Conservation (phyloP, 441 rosid genomes). For the Daphne laureola region DNA sequence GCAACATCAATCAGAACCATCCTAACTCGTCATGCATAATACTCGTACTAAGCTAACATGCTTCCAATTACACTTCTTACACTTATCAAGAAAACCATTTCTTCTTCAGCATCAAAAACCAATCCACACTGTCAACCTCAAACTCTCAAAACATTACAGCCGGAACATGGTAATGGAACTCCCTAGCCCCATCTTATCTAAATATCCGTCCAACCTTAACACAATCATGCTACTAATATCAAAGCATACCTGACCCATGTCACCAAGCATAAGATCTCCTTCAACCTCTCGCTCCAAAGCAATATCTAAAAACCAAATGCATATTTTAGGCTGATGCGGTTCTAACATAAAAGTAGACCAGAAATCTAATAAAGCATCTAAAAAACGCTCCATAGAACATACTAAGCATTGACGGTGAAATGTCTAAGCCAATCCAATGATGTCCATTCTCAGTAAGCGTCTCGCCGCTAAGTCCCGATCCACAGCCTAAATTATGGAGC, state of each 20-base stretch:
- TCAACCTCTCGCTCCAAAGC: constrained; percentile 83
- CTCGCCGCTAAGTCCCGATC: constrained; percentile 91
- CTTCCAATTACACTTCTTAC: too few species aligned
- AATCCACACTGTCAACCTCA: too few species aligned
- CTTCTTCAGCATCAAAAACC: too few species aligned
- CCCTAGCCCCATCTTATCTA: too few species aligned
- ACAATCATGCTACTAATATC: too few species aligned
- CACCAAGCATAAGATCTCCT: constrained; percentile 87
- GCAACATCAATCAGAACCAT: too few species aligned
- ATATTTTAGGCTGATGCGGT: background rate
- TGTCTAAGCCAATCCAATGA: constrained; percentile 85
- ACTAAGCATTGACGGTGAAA: constrained; percentile 83
- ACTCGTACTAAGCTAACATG: too few species aligned
- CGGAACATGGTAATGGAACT: too few species aligned
- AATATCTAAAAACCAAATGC: constrained; percentile 33
- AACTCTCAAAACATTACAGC: too few species aligned
- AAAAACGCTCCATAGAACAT: constrained; percentile 9
- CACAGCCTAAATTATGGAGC: constrained; percentile 50
- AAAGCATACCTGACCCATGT: constrained; percentile 81
- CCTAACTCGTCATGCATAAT: too few species aligned
- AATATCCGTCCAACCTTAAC: too few species aligned
- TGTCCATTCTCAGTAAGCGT: constrained; percentile 76
- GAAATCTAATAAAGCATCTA: background rate
- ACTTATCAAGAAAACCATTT: too few species aligned
- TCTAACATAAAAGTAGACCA: background rate